phyloP scores from a whole-genome alignment of 2,329 filamentous ascomycete species.

The Fusarium drepaniforme region DNA sequence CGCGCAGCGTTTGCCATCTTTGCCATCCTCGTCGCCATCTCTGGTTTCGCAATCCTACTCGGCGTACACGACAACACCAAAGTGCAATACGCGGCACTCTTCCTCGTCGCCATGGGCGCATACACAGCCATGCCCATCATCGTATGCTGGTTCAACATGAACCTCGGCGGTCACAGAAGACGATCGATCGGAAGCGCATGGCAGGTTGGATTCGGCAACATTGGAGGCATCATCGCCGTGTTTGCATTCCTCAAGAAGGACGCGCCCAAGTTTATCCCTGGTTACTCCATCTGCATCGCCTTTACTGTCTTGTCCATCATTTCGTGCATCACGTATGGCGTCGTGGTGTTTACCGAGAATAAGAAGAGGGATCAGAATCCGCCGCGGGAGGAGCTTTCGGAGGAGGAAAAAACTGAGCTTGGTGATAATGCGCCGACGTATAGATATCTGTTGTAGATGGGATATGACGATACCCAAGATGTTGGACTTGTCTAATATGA shows the following conservation, averaged over 20 bases:
- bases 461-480: conserved; percentile 1
- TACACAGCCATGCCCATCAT: conserved; percentile 94
- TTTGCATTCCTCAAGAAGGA: conserved; percentile 77
- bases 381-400: conserved; percentile 59
- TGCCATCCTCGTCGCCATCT: conserved; percentile 76
- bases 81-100: conserved; percentile 83
- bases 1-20: conserved; percentile 80
- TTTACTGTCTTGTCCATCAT: conserved; percentile 78
- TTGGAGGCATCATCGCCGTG: conserved; percentile 83
- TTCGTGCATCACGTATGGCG: conserved; percentile 70
- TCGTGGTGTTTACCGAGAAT: conserved; percentile 72
- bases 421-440: conserved; percentile 72
- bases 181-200: conserved; percentile 79
- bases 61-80: conserved; percentile 74
- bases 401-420: conserved; percentile 71
- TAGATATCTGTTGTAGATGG: conserved; percentile 65
- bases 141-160: conserved; percentile 87
- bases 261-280: conserved; percentile 75
- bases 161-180: conserved; percentile 78
- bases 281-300: conserved; percentile 81
- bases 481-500: conserved; percentile 17
- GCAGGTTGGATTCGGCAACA: conserved; percentile 84
- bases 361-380: conserved; percentile 65
- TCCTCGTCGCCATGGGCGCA: conserved; percentile 82
- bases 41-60: conserved; percentile 82